phyloP scores from a whole-genome alignment of 805 yeast species.

The Barnettozyma sucrosica region DNA sequence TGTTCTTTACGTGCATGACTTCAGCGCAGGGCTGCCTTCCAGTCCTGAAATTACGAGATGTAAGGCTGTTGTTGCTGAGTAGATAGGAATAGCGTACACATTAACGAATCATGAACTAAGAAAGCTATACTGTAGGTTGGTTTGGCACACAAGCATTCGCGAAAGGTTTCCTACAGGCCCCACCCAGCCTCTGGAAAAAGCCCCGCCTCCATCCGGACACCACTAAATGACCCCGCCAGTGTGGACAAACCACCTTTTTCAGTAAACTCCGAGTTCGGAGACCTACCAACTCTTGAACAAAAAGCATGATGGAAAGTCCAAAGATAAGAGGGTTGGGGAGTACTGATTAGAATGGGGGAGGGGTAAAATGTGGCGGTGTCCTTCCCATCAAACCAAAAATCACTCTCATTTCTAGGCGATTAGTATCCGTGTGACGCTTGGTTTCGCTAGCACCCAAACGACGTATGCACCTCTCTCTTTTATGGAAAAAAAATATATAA shows the following conservation, averaged over 20 bases:
- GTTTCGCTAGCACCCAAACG: background rate
- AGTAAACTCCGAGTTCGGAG: conserved; percentile 1
- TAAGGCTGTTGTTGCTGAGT: conserved; percentile 3
- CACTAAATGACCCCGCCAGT: conserved; percentile 1
- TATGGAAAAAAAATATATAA: background rate
- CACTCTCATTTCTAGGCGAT: background rate
- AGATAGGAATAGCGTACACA: background rate
- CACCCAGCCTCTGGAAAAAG: background rate
- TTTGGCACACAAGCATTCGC: background rate
- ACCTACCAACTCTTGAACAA: background rate
- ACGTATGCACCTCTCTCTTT: background rate
- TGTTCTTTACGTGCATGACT: conserved; percentile 70
- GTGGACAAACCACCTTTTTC: background rate
- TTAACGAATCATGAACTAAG: background rate
- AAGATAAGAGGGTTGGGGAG: background rate
- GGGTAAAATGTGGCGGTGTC: background rate
- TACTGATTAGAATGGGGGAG: background rate
- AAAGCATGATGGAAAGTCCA: background rate
- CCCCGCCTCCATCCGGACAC: conserved; percentile 1
- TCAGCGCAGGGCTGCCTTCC: conserved; percentile 73
- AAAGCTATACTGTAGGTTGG: too few species aligned
- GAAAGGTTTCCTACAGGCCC: background rate
- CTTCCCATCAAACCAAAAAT: background rate
- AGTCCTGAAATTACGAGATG: conserved; percentile 11
- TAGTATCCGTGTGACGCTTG: background rate